A percentile compares a stretch with the other conserved stretches of the same genome.
phyloP scores from a whole-genome alignment of 2,329 filamentous ascomycete species.

The Neophaeococcomyces mojaviensis region DNA sequence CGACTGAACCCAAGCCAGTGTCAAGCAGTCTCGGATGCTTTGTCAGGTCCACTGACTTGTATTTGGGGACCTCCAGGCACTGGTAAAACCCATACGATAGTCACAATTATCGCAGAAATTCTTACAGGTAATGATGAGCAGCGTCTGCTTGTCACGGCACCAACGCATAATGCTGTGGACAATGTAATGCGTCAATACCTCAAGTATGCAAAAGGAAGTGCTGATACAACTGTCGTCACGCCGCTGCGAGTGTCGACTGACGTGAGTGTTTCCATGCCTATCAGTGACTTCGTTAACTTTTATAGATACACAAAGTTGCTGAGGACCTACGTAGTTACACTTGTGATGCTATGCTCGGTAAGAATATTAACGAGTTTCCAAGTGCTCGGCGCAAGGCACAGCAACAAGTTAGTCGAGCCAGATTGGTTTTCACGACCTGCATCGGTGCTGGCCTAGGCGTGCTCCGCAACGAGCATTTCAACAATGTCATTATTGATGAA shows the following conservation, averaged over 20 bases:
- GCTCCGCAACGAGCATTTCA: slow-evolving; percentile 25
- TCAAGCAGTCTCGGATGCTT: slow-evolving; percentile 27
- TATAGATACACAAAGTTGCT: slow-evolving; percentile 28
- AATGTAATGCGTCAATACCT: slow-evolving; percentile 36
- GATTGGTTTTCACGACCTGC: slow-evolving; percentile 41
- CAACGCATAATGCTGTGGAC: slow-evolving; percentile 41
- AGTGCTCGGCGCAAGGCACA: slow-evolving; percentile 30
- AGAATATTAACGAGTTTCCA: slow-evolving; percentile 26
- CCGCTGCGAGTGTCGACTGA: slow-evolving; percentile 28
- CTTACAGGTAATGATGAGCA: slow-evolving; percentile 21
- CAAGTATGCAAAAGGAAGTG: slow-evolving; percentile 3
- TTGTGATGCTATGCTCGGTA: slow-evolving; percentile 32
- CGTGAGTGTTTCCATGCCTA: slow-evolving; percentile 13
- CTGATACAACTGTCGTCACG: too few species aligned
- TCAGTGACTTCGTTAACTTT: neutral
- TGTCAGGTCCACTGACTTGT: slow-evolving; percentile 30
- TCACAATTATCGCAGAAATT: slow-evolving; percentile 32
- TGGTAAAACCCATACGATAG: slow-evolving; percentile 39
- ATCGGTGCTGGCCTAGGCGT: slow-evolving; percentile 37
- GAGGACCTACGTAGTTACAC: slow-evolving; percentile 31
- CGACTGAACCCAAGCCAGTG: slow-evolving; percentile 32
- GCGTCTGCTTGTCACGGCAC: slow-evolving; percentile 34
- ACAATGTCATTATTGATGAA: slow-evolving; percentile 35
- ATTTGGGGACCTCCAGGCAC: slow-evolving; percentile 42
- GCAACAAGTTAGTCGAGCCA: slow-evolving; percentile 29